A percentile compares a stretch with the other conserved stretches of the same genome.
These are phyloP conservation scores for Knoxdaviesia proteae DNA, from an alignment of 2,329 filamentous ascomycete species.

Conservation along the genomic window DNA sequence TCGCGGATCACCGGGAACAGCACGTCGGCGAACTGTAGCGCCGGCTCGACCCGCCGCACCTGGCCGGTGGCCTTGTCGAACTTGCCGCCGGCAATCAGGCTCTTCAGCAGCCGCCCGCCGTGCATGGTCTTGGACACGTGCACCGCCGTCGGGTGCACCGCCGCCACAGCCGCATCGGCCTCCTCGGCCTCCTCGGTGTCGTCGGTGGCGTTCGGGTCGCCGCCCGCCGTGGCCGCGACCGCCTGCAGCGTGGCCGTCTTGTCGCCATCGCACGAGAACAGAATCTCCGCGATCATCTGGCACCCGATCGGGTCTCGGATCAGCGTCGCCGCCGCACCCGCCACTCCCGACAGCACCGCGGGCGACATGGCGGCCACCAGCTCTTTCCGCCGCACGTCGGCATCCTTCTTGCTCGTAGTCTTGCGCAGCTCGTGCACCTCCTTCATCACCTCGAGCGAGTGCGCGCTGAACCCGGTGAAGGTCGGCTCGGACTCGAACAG, in stretches of 20 bases:
- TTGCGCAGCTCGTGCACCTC: constrained; percentile 64
- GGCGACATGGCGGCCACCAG: constrained; percentile 55
- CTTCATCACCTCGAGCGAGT: constrained; percentile 48
- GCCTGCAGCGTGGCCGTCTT: constrained; percentile 56
- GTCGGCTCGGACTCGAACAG: constrained; percentile 50
- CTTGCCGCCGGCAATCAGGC: constrained; percentile 69
- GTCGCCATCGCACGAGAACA: constrained; percentile 57
- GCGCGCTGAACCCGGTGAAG: constrained; percentile 39
- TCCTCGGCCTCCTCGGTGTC: constrained; percentile 18
- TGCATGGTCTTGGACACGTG: constrained; percentile 41
- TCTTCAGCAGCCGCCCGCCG: constrained; percentile 74
- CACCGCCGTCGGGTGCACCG: constrained; percentile 11
- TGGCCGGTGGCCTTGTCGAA: constrained; percentile 59
- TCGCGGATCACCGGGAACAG: constrained; percentile 68
- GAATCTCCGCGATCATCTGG: constrained; percentile 65
- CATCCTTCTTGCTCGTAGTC: constrained; percentile 82
- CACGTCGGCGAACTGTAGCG: constrained; percentile 58
- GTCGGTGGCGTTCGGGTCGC: constrained; percentile 24
- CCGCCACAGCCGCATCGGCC: not conserved
- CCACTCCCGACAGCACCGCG: constrained; percentile 53
- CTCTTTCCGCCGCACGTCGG: constrained; percentile 53
- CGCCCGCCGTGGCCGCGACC: constrained; percentile 39
- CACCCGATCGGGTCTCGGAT: constrained; percentile 62
- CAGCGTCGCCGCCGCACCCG: constrained; percentile 44
- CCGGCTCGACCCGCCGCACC: constrained; percentile 50